Percentiles rank a stretch among this genome's conserved stretches.
Conservation (phyloP, 805 yeast genomes). For the Yamadazyma insecticola region DNA sequence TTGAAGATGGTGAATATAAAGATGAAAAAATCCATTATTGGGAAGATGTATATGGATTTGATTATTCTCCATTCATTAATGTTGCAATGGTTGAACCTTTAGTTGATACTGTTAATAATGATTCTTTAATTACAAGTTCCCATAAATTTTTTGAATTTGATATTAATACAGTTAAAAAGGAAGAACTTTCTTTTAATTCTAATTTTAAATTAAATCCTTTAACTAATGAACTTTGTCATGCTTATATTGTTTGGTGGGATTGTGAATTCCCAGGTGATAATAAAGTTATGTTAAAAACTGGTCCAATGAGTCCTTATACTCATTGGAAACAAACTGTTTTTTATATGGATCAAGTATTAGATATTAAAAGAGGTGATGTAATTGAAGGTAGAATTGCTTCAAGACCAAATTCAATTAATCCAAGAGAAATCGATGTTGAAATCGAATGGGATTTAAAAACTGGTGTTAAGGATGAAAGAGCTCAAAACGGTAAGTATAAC, state of each 20-base stretch:
- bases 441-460: slow-evolving; percentile 53
- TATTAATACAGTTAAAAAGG: slow-evolving; percentile 80
- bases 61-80: slow-evolving; percentile 84
- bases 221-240: slow-evolving; percentile 80
- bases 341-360: slow-evolving; percentile 78
- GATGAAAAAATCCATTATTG: slow-evolving; percentile 88
- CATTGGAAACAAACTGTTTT: slow-evolving; percentile 99
- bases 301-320: slow-evolving; percentile 90
- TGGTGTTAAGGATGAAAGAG: slow-evolving; percentile 45
- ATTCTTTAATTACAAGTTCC: slow-evolving; percentile 67
- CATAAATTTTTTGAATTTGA: slow-evolving; percentile 75
- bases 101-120: slow-evolving; percentile 88
- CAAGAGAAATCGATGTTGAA: slow-evolving; percentile 85
- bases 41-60: slow-evolving; percentile 97
- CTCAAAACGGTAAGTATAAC: slow-evolving; percentile 54
- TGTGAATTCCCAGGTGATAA: slow-evolving; percentile 76
- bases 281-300: slow-evolving; percentile 79
- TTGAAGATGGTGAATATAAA: slow-evolving; percentile 90
- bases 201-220: slow-evolving; percentile 69
- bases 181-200: slow-evolving; percentile 71
- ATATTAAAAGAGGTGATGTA: slow-evolving; percentile 68
- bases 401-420: slow-evolving; percentile 72
- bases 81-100: slow-evolving; percentile 90
- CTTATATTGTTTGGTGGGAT: slow-evolving; percentile 92
- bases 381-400: slow-evolving; percentile 69